A percentile compares a stretch with the other conserved stretches of the same genome.
Evolutionary conservation across 371 early-diverging fungal species (phyloP).

Genomic region (Syncephalastrum sp.): DNA sequence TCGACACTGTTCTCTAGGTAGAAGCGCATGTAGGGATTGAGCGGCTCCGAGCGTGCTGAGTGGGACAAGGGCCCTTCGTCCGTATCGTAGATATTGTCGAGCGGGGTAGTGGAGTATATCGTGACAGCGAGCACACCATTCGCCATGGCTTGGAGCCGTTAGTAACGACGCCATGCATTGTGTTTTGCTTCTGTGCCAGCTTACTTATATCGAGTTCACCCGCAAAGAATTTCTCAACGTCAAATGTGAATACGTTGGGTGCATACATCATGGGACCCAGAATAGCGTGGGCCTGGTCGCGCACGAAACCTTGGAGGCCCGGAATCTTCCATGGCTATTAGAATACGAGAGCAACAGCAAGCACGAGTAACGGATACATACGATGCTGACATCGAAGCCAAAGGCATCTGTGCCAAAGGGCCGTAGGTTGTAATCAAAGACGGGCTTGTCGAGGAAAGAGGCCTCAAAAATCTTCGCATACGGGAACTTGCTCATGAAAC

Average conservation of each 20-base stretch:
- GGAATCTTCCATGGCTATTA: conserved; percentile 31
- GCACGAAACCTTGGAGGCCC: conserved; percentile 77
- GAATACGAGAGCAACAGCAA: neutral
- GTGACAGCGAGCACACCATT: conserved; percentile 86
- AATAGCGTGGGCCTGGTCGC: conserved; percentile 74
- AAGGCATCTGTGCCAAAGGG: conserved; percentile 89
- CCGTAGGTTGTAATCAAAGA: conserved; percentile 90
- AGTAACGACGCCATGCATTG: neutral
- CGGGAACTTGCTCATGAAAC: conserved; percentile 83
- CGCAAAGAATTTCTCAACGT: conserved; percentile 81
- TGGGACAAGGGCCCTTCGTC: conserved; percentile 47
- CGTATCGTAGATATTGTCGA: conserved; percentile 58
- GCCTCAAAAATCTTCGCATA: conserved; percentile 86
- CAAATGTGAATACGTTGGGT: conserved; percentile 82
- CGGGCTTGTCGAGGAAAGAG: conserved; percentile 87
- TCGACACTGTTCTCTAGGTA: conserved; percentile 72
- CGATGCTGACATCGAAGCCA: conserved; percentile 80
- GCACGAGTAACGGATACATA: conserved; percentile 19
- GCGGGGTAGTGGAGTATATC: conserved; percentile 71
- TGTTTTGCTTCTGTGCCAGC: neutral
- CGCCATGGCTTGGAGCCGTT: conserved; percentile 40
- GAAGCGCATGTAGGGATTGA: conserved; percentile 80
- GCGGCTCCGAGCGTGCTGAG: neutral
- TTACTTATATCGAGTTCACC: conserved; percentile 55
- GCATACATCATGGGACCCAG: conserved; percentile 82